Base-by-base conservation (phyloP, 768 basidiomycete species). In the Trametes cingulata region DNA sequence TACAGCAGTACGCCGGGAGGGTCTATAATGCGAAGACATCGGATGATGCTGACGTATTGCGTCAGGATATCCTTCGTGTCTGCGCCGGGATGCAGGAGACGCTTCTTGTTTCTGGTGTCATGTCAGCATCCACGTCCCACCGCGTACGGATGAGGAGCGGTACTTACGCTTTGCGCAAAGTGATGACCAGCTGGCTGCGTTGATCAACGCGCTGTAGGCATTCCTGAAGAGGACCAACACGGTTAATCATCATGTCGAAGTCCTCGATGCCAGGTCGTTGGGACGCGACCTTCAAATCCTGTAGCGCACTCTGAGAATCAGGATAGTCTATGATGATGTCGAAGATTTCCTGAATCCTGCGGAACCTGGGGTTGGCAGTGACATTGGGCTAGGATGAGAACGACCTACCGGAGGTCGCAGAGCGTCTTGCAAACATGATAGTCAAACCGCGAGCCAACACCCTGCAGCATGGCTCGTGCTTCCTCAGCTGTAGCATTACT, bases 281-380 rank as follows among this genome's bases (percentile, higher is more conserved):
- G 19, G 29, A 19, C 50, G 42, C 43, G 60, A 92, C 94, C 76
- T 85, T 90, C 19, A 98, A 78, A 74, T 99, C 97, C 57, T 89
- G 82, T 19, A 98, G 75, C 0, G 94, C 95, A 3, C 88, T 85
- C 64, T 78, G 80, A 0, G 95, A 96, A 61, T 95, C 91, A 0
- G 96, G 95, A 66, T 85, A 95, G 67, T 96, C 93, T 56, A 98
- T 87, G 58, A 98, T 96, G 56, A 98, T 97, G 65, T 96, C 93
- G 69, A 97, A 98, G 19, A 98, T 88, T 71, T 98, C 95, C 49
- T 77, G 80, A 58, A 85, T 88, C 35, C 87, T 88, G 41, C 12
- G 8, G 15, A 10, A 4, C 8, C 8, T 10, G 5, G 15, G 24
- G 33, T 5, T 6, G 37, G 14, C 24, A 22, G 19, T 40, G 0